These are phyloP conservation scores for Gillenia trifoliata DNA, from an alignment of 306 rosid species.

Conservation along the genomic window DNA sequence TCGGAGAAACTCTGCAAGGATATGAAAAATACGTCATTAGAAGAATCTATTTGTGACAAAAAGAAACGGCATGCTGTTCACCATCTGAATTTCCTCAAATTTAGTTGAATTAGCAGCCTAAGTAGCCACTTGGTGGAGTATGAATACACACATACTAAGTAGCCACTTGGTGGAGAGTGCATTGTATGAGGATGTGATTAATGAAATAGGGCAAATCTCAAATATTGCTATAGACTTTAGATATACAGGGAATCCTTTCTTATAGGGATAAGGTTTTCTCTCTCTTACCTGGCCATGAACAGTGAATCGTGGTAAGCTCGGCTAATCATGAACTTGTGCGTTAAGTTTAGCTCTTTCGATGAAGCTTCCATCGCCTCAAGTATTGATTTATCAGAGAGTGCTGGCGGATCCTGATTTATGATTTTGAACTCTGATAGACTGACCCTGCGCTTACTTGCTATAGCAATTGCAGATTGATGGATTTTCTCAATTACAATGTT, in stretches of 20 bases:
- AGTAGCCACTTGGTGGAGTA: not conserved
- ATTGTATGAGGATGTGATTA: too few species aligned
- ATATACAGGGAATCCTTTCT: too few species aligned
- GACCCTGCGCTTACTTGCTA: constrained; percentile 61
- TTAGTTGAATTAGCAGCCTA: not conserved
- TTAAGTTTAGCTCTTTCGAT: constrained; percentile 64
- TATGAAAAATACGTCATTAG: constrained; percentile 13
- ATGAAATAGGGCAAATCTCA: too few species aligned
- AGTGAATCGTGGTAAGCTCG: constrained; percentile 94
- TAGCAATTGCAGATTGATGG: constrained; percentile 58
- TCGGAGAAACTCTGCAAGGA: constrained; percentile 72
- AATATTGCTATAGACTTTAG: too few species aligned
- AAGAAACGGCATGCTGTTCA: not conserved
- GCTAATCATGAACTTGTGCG: constrained; percentile 86
- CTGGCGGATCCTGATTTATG: constrained; percentile 92
- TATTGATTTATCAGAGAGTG: constrained; percentile 63
- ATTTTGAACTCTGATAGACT: constrained; percentile 68
- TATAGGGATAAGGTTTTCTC: not conserved
- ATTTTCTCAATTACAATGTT: constrained; percentile 73
- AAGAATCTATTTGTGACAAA: constrained; percentile 2
- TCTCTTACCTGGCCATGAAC: constrained; percentile 84
- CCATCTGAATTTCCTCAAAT: not conserved
- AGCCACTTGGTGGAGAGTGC: too few species aligned
- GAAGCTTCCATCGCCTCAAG: constrained; percentile 70
- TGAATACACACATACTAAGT: not conserved